Percentiles rank a stretch among this genome's conserved stretches.
phyloP scores from a whole-genome alignment of 495 filamentous ascomycete genomes.

The Penicillium odoratum region DNA sequence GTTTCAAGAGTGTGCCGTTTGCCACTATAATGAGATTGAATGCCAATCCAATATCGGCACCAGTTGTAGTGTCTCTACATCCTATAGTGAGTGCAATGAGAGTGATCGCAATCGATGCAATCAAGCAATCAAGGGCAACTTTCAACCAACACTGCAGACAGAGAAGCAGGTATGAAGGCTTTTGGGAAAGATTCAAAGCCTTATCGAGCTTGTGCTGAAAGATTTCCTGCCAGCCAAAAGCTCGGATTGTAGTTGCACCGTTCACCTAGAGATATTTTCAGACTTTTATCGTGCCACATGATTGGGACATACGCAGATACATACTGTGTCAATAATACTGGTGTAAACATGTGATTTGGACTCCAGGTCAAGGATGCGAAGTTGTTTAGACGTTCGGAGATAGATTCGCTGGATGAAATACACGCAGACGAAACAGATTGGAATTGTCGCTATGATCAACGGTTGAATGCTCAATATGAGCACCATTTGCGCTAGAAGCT shows the following conservation, averaged over 20 bases:
- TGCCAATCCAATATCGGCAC: conserved; percentile 35
- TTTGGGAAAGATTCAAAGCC: conserved; percentile 18
- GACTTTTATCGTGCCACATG: background rate
- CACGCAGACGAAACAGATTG: conserved; percentile 10
- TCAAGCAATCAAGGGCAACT: conserved; percentile 47
- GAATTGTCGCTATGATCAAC: conserved; percentile 9
- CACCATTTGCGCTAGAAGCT: conserved; percentile 28
- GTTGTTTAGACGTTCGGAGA: conserved; percentile 21
- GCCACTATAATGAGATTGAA: conserved; percentile 26
- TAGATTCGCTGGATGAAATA: conserved; percentile 21
- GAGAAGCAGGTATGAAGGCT: conserved; percentile 52
- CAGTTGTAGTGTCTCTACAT: conserved; percentile 18
- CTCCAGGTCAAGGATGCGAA: conserved; percentile 32
- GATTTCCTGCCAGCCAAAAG: conserved; percentile 43
- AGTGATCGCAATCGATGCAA: conserved; percentile 37
- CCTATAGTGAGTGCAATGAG: conserved; percentile 3
- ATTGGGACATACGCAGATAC: background rate
- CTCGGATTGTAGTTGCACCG: conserved; percentile 50
- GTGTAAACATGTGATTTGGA: conserved; percentile 38
- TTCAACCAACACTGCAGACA: conserved; percentile 55
- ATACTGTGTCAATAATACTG: conserved; percentile 47
- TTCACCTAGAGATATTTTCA: conserved; percentile 16
- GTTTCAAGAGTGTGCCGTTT: conserved; percentile 28
- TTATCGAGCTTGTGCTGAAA: conserved; percentile 22
- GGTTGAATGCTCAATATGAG: conserved; percentile 28